A percentile compares a stretch with the other conserved stretches of the same genome.
Conservation (phyloP, 2,329 filamentous ascomycete species). For the Phyllosticta paracitricarpa region DNA sequence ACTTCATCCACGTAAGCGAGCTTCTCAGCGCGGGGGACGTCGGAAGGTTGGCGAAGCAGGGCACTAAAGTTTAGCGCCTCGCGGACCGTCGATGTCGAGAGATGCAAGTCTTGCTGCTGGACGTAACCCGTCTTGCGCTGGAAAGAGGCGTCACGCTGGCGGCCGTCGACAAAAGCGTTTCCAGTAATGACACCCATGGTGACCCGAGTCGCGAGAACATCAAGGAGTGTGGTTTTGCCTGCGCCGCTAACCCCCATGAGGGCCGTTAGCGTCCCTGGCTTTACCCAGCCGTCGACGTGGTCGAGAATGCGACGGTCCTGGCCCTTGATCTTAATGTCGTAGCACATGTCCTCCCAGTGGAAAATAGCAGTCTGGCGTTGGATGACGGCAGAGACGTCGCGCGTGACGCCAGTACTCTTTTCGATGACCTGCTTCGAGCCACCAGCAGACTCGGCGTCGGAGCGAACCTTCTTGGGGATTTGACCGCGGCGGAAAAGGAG, state of each 20-base stretch:
- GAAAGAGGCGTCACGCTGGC: conserved; percentile 63
- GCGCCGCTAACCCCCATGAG: conserved; percentile 63
- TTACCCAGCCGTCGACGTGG: conserved; percentile 78
- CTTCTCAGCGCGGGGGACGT: conserved; percentile 60
- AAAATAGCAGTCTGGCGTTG: conserved; percentile 60
- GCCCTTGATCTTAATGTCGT: conserved; percentile 61
- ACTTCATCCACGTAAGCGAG: conserved; percentile 76
- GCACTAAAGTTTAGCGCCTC: conserved; percentile 76
- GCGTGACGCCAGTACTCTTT: not conserved
- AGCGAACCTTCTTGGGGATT: conserved; percentile 5
- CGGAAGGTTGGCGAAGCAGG: conserved; percentile 64
- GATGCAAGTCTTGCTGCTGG: conserved; percentile 79
- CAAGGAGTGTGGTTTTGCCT: conserved; percentile 76
- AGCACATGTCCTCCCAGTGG: conserved; percentile 72
- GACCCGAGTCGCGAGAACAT: conserved; percentile 69
- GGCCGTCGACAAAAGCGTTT: conserved; percentile 70
- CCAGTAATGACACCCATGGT: conserved; percentile 77
- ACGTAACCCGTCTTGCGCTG: conserved; percentile 82
- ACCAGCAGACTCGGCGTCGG: not conserved
- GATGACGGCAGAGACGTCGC: conserved; percentile 21
- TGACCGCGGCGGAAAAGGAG: conserved; percentile 30
- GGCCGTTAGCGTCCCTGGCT: conserved; percentile 74
- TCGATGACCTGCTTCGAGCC: not conserved
- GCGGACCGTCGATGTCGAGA: conserved; percentile 68
- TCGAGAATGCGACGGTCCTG: conserved; percentile 64